Conservation (phyloP, 179 eudicot genomes). For the Drosera spatulata region DNA sequence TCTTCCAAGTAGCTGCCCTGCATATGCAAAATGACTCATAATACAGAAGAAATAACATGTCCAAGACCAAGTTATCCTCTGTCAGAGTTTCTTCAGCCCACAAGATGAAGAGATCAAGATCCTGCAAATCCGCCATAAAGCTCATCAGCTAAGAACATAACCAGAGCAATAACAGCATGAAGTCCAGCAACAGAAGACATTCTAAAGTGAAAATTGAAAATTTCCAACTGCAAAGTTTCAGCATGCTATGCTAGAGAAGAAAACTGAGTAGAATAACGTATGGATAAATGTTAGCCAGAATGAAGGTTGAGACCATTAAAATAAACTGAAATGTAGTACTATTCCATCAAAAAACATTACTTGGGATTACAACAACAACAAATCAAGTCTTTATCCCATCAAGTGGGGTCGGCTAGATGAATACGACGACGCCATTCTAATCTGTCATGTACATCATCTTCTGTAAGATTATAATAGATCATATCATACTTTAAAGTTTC, state of each 20-base stretch:
- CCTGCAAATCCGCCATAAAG: slow-evolving; percentile 33
- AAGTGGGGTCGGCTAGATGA: too few relatives aligned
- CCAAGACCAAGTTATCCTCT: slow-evolving; percentile 82
- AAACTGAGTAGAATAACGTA: too few relatives aligned
- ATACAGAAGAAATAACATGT: slow-evolving; percentile 79
- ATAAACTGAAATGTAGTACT: too few relatives aligned
- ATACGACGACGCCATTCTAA: too few relatives aligned
- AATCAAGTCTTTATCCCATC: too few relatives aligned
- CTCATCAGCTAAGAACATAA: not conserved
- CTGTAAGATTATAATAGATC: too few relatives aligned
- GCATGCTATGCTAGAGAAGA: not conserved
- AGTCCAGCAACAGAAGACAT: not conserved
- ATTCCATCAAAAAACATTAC: too few relatives aligned
- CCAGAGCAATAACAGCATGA: slow-evolving; percentile 1
- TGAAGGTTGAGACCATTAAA: too few relatives aligned
- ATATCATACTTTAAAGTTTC: too few relatives aligned
- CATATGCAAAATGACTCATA: slow-evolving; percentile 73
- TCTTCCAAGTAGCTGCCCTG: slow-evolving; percentile 67
- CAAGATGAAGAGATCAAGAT: slow-evolving; percentile 58
- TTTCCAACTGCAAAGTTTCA: not conserved
- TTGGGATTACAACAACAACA: too few relatives aligned
- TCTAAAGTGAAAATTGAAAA: not conserved
- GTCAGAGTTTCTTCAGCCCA: slow-evolving; percentile 96
- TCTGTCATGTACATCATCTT: too few relatives aligned
- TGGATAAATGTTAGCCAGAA: too few relatives aligned